Conservation (phyloP, 805 yeast species). For the Pichia sporocuriosa region DNA sequence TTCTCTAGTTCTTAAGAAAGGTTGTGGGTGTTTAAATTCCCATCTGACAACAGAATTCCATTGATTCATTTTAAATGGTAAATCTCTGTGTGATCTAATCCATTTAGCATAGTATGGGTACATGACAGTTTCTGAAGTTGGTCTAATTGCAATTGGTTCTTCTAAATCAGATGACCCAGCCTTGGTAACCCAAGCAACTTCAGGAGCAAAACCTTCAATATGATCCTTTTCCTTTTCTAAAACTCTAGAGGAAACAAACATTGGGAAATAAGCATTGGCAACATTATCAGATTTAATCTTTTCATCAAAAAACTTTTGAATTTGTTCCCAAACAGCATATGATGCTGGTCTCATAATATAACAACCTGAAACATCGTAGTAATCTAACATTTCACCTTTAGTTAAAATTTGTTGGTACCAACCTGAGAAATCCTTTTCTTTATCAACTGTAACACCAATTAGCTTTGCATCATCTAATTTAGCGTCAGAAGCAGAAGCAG, state of each 20-base stretch:
- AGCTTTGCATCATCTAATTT: conserved; percentile 78
- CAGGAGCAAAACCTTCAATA: conserved; percentile 98
- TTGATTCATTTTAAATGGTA: conserved; percentile 93
- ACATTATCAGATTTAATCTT: conserved; percentile 86
- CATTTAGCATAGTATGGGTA: conserved; percentile 98
- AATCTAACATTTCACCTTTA: conserved; percentile 97
- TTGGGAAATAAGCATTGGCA: conserved; percentile 93
- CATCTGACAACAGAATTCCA: conserved; percentile 99
- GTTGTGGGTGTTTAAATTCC: conserved; percentile 99
- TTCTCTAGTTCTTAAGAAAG: conserved; percentile 97
- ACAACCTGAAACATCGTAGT: conserved; percentile 98
- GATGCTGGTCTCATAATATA: conserved; percentile 96
- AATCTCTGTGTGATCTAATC: conserved; percentile 97
- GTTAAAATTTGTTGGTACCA: conserved; percentile 97
- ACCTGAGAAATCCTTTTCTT: conserved; percentile 83
- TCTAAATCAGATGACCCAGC: conserved; percentile 94
- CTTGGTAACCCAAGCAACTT: conserved; percentile 98
- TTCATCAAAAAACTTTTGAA: conserved; percentile 79
- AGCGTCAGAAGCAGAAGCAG: conserved; percentile 36
- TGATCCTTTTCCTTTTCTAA: conserved; percentile 97
- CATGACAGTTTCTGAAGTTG: conserved; percentile 99
- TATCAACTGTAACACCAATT: conserved; percentile 94
- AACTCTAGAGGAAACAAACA: conserved; percentile 91
- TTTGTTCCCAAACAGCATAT: conserved; percentile 88
- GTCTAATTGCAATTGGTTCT: conserved; percentile 98